Evolutionary conservation across 1,284 basidiomycete genomes (phyloP).

Genomic region (Ustilago hordei): DNA sequence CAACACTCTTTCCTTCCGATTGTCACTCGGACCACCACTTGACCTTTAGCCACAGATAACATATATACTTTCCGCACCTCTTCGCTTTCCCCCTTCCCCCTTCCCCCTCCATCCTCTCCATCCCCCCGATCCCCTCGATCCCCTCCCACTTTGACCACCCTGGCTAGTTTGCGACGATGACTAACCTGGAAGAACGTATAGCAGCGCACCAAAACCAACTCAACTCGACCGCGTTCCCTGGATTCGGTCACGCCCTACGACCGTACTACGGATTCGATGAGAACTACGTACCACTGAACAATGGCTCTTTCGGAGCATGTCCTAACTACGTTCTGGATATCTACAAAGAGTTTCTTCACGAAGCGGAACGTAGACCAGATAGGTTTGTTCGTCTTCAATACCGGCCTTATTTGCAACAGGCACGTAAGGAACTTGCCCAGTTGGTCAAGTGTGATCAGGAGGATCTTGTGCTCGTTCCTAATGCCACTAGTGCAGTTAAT

Average conservation of each 20-base stretch:
- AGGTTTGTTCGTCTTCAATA: conserved; percentile 33
- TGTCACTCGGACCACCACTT: conserved; percentile 13
- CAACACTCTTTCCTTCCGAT: not conserved
- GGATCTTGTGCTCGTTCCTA: conserved; percentile 66
- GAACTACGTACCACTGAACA: conserved; percentile 43
- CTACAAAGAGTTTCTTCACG: conserved; percentile 25
- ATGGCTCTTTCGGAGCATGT: conserved; percentile 47
- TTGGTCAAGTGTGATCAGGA: conserved; percentile 24
- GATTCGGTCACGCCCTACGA: conserved; percentile 35
- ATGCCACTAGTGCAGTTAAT: conserved; percentile 68
- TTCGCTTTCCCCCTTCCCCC: not conserved
- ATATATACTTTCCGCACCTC: not conserved
- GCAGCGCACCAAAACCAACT: conserved; percentile 19
- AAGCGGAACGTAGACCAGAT: conserved; percentile 38
- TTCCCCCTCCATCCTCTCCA: not conserved
- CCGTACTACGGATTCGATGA: conserved; percentile 40
- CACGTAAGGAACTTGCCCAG: conserved; percentile 25
- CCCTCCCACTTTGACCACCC: not conserved
- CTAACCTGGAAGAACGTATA: conserved; percentile 22
- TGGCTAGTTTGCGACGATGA: not conserved
- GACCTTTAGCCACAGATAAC: not conserved
- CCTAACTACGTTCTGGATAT: conserved; percentile 40
- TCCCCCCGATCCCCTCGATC: not conserved
- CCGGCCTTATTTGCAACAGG: conserved; percentile 15
- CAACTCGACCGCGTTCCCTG: conserved; percentile 29